Evolutionary conservation across 192 early-diverging fungal genomes (phyloP), one percentile per base, ranked within the genome.

Genomic region (Podila epicladia): DNA sequence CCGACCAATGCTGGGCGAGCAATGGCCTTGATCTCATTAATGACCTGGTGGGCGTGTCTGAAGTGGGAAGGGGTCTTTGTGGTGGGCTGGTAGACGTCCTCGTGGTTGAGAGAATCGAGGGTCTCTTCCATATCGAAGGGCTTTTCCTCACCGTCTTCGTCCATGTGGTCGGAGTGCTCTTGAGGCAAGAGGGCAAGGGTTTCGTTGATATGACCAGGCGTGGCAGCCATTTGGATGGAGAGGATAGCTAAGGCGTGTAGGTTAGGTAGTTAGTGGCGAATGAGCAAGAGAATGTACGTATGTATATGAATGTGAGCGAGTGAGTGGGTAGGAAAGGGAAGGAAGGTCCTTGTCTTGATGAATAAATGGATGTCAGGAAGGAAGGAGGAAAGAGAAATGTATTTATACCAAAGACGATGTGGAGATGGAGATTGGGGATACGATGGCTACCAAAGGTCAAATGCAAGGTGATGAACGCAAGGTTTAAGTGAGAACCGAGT

Each of bases 41-140:
- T 38, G 62, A 73, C 71, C 62, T 72, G 31, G 9, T 41, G 17
- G 12, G 70, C 61, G 9, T 72, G 61, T 22, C 45, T n/a, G 19
- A 80, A 80, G 58, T 73, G 67, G 26, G 77, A 80, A 35, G 71
- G 55, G 0, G 77, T 69, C 62, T 73, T 80, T 26, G n/a, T 22
- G 15, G 55, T 80, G 0, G 66, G 58, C 9, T 65, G 65, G 38
- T 51, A 35, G 20, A 35, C 13, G 22, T 65, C 77, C 8, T 64
- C 24, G 5, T 68, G 33, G 8, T 57, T 32, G 32, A 65, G 37
- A 11, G 45, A 29, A 17, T 80, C 77, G 57, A 73, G 77, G 17
- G 69, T 11, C 6, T 60, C 58, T 8, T 80, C 71, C 19, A 80
- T 31, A 12, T 73, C 62, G 29, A 67, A 72, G 38, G 35, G 31